Conservation (phyloP, 306 rosid genomes). For the Cucumis melo region DNA sequence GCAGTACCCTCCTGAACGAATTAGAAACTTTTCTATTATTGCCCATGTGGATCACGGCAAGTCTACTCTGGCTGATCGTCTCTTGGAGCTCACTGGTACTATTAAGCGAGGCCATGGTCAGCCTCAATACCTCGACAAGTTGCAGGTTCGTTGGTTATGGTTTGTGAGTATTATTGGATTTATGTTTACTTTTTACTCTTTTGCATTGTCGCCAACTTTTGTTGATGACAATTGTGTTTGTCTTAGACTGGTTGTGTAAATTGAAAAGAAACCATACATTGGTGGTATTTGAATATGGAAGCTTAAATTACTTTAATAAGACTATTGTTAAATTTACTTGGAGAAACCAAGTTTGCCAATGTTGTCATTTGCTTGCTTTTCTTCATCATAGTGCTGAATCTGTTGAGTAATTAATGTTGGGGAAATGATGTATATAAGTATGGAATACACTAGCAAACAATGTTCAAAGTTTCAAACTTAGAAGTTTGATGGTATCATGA, state of each 20-base stretch:
- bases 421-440: too few species aligned
- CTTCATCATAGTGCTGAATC: neutral
- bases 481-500: too few species aligned
- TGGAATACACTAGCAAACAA: too few species aligned
- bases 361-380: neutral
- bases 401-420: neutral
- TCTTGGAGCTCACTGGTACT: conserved; percentile 87
- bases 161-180: neutral
- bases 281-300: neutral
- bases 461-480: too few species aligned
- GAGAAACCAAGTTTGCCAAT: neutral
- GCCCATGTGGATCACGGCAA: conserved; percentile 80
- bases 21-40: conserved; percentile 73
- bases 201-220: neutral
- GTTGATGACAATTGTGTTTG: neutral
- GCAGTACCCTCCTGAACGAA: conserved; percentile 51
- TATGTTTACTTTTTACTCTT: neutral
- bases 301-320: neutral
- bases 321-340: neutral
- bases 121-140: conserved; percentile 77
- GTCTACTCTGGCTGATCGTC: conserved; percentile 76
- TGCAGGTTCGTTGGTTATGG: conserved; percentile 39
- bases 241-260: neutral
- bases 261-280: neutral
- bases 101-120: conserved; percentile 88